phyloP scores from a whole-genome alignment of 164 flowering plant genomes.

The Akebia trifoliata region DNA sequence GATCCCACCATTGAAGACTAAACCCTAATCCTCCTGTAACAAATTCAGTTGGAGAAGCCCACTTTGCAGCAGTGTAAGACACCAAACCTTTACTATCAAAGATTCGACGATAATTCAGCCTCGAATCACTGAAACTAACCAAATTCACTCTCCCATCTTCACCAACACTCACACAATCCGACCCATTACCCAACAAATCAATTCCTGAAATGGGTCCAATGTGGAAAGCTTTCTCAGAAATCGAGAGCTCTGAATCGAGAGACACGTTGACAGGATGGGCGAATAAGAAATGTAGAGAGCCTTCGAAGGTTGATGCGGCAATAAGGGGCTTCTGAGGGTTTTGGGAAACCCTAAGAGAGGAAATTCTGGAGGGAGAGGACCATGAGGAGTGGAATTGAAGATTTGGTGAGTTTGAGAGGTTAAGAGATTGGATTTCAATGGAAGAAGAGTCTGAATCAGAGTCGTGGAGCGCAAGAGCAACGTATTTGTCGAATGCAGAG shows the following conservation, averaged over 20 bases:
- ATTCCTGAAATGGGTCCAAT: conserved; percentile 45
- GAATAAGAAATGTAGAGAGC: conserved; percentile 50
- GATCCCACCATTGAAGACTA: conserved; percentile 93
- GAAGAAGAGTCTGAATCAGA: conserved; percentile 46
- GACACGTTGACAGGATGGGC: conserved; percentile 26
- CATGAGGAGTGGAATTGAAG: conserved; percentile 37
- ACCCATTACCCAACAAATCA: conserved; percentile 50
- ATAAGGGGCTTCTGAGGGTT: conserved; percentile 43
- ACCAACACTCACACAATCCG: conserved; percentile 62
- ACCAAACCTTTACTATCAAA: conserved; percentile 70
- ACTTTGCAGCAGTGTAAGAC: conserved; percentile 59
- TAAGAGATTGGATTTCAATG: conserved; percentile 46
- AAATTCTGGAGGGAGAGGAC: conserved; percentile 41
- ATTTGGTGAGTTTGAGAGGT: conserved; percentile 17
- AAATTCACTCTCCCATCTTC: conserved; percentile 83
- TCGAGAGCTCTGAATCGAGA: conserved; percentile 29
- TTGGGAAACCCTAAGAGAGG: conserved; percentile 48
- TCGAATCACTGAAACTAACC: conserved; percentile 35
- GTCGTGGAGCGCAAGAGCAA: conserved; percentile 48
- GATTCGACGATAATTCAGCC: conserved; percentile 31
- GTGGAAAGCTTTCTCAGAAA: conserved; percentile 41
- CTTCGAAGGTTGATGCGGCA: conserved; percentile 56
- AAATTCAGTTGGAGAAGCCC: conserved; percentile 87
- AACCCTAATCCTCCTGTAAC: conserved; percentile 81
- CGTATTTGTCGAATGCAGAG: conserved; percentile 50